Evolutionary conservation across 1,139 yeast genomes (phyloP), one percentile per base, ranked within the genome.

Genomic region (Hemisphaericaspora subhashii): DNA sequence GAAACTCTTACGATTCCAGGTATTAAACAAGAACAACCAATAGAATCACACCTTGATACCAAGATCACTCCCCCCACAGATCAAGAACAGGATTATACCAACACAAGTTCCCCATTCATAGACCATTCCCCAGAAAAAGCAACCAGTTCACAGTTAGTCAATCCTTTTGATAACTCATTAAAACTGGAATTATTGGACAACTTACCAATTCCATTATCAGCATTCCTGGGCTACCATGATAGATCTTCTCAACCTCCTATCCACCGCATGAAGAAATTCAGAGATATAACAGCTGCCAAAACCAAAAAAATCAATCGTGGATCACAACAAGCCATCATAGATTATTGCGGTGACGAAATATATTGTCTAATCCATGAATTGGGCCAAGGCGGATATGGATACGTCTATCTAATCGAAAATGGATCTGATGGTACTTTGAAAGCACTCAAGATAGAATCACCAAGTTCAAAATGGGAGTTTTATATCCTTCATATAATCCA

Each of bases 371-470:
- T 80, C 28, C 70, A 72, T 37, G 78, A 81, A 45, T 62, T 90
- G 10, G 96, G 96, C 0, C 75, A 74, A 51, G 95, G 96, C 7
- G 95, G 94, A 0, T 83, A 72, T 61, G 95, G 94, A 0, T 72
- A 79, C 1, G 96, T 88, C 0, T 88, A 81, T 54, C 64, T 88
- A 18, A 83, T 86, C 0, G 94, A 86, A 57, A 72, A 81, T 9
- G 79, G 78, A 39, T 60, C 68, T 13, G 39, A 33, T 27, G 89
- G 88, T 0, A 55, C 63, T 4, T 54, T 77, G 25, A 73, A 72
- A 38, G 96, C 96, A 0, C 62, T 89, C 42, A 89, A 89, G 53
- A 77, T 85, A 10, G 90, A 86, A 53, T 68, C 74, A 16, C 89
- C 92, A 0, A 65, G 88, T 0, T 77, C 80, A 29, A 70, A 79